A percentile compares a stretch with the other conserved stretches of the same genome.
Conservation (phyloP, 768 basidiomycete genomes). For the Psilocybe subaeruginosa region DNA sequence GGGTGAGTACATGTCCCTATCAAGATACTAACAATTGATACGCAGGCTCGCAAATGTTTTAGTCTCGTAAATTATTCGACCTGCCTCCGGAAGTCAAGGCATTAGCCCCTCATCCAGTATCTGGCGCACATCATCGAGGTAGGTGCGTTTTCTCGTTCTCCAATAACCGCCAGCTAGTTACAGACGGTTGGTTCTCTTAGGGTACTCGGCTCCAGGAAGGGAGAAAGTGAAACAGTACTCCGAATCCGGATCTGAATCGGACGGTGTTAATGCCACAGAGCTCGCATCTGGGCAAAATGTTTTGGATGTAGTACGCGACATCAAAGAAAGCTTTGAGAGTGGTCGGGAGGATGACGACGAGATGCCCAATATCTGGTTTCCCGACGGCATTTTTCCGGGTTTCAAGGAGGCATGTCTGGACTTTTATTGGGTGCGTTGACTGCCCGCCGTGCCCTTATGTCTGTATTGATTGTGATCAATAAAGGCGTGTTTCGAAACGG, state of each 20-base stretch:
- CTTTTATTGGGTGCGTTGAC: conserved; percentile 48
- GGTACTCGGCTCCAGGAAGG: conserved; percentile 40
- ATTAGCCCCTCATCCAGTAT: conserved; percentile 47
- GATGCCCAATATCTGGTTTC: conserved; percentile 63
- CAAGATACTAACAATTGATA: too few species aligned
- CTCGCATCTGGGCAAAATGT: conserved; percentile 21
- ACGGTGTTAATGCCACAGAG: neutral
- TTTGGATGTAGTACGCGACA: conserved; percentile 33
- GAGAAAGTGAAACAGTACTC: conserved; percentile 42
- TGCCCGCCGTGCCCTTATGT: conserved; percentile 14
- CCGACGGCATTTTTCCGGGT: conserved; percentile 52
- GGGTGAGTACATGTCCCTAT: conserved; percentile 30
- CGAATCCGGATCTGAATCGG: conserved; percentile 22
- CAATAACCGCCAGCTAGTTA: neutral
- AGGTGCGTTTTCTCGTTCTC: conserved; percentile 16
- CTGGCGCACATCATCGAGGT: conserved; percentile 50
- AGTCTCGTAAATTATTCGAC: conserved; percentile 44
- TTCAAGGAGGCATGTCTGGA: conserved; percentile 54
- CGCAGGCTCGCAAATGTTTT: neutral
- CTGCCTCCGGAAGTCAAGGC: conserved; percentile 40
- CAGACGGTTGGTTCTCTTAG: conserved; percentile 17
- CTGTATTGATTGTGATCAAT: neutral
- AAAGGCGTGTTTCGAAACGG: conserved; percentile 44
- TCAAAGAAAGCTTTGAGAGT: conserved; percentile 61
- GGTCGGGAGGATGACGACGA: conserved; percentile 47